phyloP scores from a whole-genome alignment of 495 filamentous ascomycete species.

The Amniculicola lignicola region DNA sequence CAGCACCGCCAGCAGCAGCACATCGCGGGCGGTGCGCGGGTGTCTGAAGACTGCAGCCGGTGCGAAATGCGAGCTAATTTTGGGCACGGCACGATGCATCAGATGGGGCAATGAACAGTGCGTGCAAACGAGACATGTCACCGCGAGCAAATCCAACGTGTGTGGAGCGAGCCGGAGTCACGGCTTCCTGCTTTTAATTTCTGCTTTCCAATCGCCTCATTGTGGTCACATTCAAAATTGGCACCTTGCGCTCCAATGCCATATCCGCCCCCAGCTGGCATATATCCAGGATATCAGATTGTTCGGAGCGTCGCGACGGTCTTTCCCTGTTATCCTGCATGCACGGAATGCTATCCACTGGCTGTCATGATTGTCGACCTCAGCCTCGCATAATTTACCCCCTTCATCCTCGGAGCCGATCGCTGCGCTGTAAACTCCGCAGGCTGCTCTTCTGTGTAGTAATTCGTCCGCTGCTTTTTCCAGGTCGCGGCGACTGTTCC shows the following conservation, averaged over 20 bases:
- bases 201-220: too few species aligned
- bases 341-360: too few species aligned
- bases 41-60: background rate
- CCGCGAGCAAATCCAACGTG: too few species aligned
- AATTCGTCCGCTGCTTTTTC: constrained; percentile 4
- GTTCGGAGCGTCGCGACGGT: background rate
- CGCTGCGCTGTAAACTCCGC: background rate
- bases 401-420: background rate
- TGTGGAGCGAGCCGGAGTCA: too few species aligned
- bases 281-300: too few species aligned
- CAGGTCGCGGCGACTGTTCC: background rate
- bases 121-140: constrained; percentile 7
- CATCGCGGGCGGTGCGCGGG: background rate
- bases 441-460: constrained; percentile 4
- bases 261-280: too few species aligned
- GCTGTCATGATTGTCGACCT: constrained; percentile 10
- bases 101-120: constrained; percentile 17
- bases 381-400: constrained; percentile 23
- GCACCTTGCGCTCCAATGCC: too few species aligned
- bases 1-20: background rate
- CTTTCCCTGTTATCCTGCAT: too few species aligned
- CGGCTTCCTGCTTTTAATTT: too few species aligned
- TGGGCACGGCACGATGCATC: constrained; percentile 11
- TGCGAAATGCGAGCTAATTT: constrained; percentile 13
- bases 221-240: too few species aligned